phyloP scores from a whole-genome alignment of 2,329 filamentous ascomycete genomes.

The Orbilia oligospora region DNA sequence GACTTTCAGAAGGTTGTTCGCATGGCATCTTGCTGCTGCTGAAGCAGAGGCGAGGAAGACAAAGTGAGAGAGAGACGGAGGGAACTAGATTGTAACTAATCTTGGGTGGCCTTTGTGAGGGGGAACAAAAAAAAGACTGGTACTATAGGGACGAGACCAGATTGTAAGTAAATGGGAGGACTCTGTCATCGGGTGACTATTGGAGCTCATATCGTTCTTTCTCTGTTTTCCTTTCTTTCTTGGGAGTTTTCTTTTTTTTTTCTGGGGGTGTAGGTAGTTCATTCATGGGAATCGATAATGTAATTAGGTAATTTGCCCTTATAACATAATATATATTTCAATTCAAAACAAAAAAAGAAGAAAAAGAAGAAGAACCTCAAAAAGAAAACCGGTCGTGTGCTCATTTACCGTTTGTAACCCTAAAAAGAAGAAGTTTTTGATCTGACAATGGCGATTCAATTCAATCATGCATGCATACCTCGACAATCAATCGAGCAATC shows the following conservation, averaged over 20 bases:
- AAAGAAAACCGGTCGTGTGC: constrained; percentile 4
- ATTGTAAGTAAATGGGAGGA: not conserved
- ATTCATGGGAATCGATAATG: constrained; percentile 7
- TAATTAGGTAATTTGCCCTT: constrained; percentile 18
- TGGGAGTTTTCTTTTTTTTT: constrained; percentile 3
- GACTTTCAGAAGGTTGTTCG: constrained; percentile 81
- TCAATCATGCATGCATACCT: no score
- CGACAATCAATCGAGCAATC: no score
- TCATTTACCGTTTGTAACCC: constrained; percentile 9
- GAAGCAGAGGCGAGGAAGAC: constrained; percentile 46
- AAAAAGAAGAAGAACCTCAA: not conserved
- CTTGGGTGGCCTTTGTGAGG: not conserved
- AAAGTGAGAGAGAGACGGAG: not conserved
- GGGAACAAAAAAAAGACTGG: not conserved
- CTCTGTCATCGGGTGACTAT: constrained; percentile 3
- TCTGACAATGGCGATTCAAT: constrained; percentile 5
- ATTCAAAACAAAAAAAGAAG: not conserved
- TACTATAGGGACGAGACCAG: not conserved
- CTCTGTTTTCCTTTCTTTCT: constrained; percentile 2
- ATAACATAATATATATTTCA: no score
- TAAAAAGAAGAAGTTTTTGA: not conserved
- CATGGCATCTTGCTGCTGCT: constrained; percentile 55
- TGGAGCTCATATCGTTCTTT: not conserved
- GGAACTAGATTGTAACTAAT: not conserved
- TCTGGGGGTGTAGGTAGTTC: not conserved